Evolutionary conservation across 257 asterid species (phyloP).

Genomic region (Primulina eburnea): DNA sequence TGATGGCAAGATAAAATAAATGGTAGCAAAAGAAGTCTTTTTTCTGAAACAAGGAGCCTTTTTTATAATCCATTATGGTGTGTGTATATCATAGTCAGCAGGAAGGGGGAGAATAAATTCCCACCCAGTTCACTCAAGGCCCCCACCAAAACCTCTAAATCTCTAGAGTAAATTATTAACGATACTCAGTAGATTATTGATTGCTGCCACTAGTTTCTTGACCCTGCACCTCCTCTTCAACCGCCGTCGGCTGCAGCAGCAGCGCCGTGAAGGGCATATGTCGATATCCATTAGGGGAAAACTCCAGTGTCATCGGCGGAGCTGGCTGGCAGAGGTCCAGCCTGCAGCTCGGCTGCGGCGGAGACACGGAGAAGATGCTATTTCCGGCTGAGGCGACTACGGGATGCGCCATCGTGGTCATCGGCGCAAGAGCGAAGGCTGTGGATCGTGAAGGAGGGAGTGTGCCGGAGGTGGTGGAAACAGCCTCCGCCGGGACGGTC

Average conservation of each 20-base stretch:
- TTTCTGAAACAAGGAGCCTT: not conserved
- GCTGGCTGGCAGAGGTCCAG: conserved; percentile 47
- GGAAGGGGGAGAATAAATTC: not conserved
- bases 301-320: conserved; percentile 39
- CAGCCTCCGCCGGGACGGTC: conserved; percentile 43
- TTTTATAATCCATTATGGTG: not conserved
- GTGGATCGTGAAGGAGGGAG: conserved; percentile 23
- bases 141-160: not conserved
- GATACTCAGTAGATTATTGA: not conserved
- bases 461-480: conserved; percentile 32
- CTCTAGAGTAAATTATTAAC: not conserved
- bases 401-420: conserved; percentile 20
- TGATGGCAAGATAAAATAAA: too few relatives aligned
- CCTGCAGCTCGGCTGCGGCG: conserved; percentile 37
- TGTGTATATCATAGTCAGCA: too few relatives aligned
- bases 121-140: not conserved
- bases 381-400: not conserved
- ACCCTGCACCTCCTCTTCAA: conserved; percentile 36
- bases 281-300: conserved; percentile 31
- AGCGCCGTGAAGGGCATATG: conserved; percentile 69
- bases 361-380: conserved; percentile 14
- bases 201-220: not conserved
- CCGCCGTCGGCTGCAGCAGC: conserved; percentile 58
- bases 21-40: not conserved
- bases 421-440: conserved; percentile 20